Base-by-base conservation (phyloP, 2,329 filamentous ascomycete species). In the Moelleriella libera region DNA sequence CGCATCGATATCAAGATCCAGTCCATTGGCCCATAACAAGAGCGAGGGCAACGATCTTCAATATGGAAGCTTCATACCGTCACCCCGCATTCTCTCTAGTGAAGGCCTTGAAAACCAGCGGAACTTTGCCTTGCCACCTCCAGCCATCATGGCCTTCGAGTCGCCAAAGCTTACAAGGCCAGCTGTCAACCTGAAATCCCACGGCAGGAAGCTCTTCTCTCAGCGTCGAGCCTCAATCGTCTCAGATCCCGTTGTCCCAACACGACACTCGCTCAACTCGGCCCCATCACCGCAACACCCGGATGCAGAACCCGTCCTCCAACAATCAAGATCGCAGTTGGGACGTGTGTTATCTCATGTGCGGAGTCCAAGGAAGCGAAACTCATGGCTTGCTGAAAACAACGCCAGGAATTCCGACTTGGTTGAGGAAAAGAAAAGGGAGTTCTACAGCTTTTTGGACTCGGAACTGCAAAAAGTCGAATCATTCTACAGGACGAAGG, bases 391-490 rank as follows among this genome's bases (percentile, higher is more conserved):
- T 62, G 53, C 64, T 54, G 63, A 75, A 48, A 59, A 67, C 59
- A 60, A 67, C 43, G 53, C 71, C 58, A 62, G 71, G 45, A 63
- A 67, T 29, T 59, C 75, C 30, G 74, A 80, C 41, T 75, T 86
- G 40, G 72, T 94, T 4, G 83, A 85, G 43, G 71, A 81, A 48
- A 76, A 80, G 14, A 82, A 94, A 62, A 76, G 75, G n/a, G 86
- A 95, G 11, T 97, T 98, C 60, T 90, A 89, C 62, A 66, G 71
- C 0, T 98, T 92, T 58, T 69, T 98, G 47, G 87, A 96, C 55
- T 69, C 69, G 8, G 85, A 98, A 65, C 70, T 98, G 11, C 74
- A 82, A n/a, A 98, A 97, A 65, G 87, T 98, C 9, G 89, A 98
- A 60, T 67, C 71, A 0, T 98, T 98, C 59, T 97, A 97, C 68